Conservation (phyloP, 2,329 filamentous ascomycete genomes). For the Cercospora sojina region DNA sequence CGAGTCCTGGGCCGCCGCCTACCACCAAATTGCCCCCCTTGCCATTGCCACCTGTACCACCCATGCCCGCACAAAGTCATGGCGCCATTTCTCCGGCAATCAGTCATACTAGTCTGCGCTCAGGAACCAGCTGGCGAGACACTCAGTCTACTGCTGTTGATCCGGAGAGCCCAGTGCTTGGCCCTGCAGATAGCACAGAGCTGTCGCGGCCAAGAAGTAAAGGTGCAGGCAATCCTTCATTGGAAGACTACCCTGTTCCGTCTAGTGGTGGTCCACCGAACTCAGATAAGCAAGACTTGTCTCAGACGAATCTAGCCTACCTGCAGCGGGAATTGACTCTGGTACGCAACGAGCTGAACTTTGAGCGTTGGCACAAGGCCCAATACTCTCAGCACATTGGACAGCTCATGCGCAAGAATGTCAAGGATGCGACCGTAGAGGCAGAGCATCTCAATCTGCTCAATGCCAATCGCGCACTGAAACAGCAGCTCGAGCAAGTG, state of each 20-base stretch:
- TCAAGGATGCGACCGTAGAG: slow-evolving; percentile 74
- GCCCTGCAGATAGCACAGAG: slow-evolving; percentile 41
- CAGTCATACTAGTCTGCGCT: slow-evolving; percentile 35
- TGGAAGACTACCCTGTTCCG: slow-evolving; percentile 33
- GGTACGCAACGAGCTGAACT: slow-evolving; percentile 76
- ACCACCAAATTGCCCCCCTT: slow-evolving; percentile 47
- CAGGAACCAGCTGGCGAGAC: slow-evolving; percentile 53
- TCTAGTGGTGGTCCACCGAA: background rate
- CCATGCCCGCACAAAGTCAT: slow-evolving; percentile 23
- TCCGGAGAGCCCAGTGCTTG: slow-evolving; percentile 63
- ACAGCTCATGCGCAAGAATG: slow-evolving; percentile 70
- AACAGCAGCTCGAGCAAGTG: slow-evolving; percentile 60
- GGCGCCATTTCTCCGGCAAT: slow-evolving; percentile 34
- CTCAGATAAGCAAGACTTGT: slow-evolving; percentile 24
- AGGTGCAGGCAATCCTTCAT: slow-evolving; percentile 17
- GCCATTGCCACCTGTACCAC: slow-evolving; percentile 41
- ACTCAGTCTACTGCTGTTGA: slow-evolving; percentile 53
- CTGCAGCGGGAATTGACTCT: slow-evolving; percentile 73
- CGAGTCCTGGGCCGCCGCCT: slow-evolving; percentile 50
- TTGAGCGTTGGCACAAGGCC: slow-evolving; percentile 79
- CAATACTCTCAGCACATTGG: slow-evolving; percentile 81
- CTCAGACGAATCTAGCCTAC: slow-evolving; percentile 48
- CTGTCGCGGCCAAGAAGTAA: slow-evolving; percentile 25
- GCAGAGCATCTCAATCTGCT: slow-evolving; percentile 80
- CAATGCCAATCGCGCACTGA: slow-evolving; percentile 71